Evolutionary conservation across 2,329 filamentous ascomycete genomes (phyloP).

Genomic region (Triangularia verruculosa): DNA sequence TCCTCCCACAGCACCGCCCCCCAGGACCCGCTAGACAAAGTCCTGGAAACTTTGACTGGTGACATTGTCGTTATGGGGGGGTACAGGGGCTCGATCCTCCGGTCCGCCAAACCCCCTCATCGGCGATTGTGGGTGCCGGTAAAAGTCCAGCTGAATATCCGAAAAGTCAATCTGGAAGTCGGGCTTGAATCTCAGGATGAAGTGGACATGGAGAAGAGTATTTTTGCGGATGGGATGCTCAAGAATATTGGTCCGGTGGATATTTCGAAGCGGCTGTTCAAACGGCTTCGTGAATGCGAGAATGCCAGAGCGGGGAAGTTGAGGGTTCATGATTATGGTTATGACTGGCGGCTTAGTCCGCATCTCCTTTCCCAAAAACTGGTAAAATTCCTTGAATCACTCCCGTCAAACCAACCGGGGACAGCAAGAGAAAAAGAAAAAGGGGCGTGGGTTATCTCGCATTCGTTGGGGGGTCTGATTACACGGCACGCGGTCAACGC

Average conservation of each 20-base stretch:
- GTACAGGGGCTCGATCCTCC: conserved; percentile 84
- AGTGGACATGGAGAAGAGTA: conserved; percentile 75
- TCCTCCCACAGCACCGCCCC: conserved; percentile 25
- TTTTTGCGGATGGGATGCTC: conserved; percentile 85
- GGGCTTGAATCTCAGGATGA: conserved; percentile 80
- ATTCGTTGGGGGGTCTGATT: conserved; percentile 84
- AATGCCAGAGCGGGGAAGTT: conserved; percentile 70
- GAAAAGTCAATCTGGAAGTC: conserved; percentile 88
- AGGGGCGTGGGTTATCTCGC: conserved; percentile 79
- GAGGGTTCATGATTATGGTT: conserved; percentile 85
- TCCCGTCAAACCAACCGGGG: conserved; percentile 69
- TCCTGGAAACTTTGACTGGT: conserved; percentile 68
- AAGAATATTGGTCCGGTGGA: conserved; percentile 89
- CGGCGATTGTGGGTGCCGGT: conserved; percentile 93
- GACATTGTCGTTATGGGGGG: conserved; percentile 88
- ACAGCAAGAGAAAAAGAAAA: conserved; percentile 48
- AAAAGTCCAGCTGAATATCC: conserved; percentile 86
- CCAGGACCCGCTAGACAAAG: conserved; percentile 45
- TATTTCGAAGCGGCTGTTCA: conserved; percentile 78
- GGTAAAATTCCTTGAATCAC: conserved; percentile 66
- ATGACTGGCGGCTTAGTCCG: conserved; percentile 90
- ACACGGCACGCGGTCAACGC: conserved; percentile 85
- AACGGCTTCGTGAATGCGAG: conserved; percentile 68
- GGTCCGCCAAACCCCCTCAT: conserved; percentile 76
- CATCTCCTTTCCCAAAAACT: conserved; percentile 69